phyloP scores from a whole-genome alignment of 2,329 filamentous ascomycete species.

The Calonectria fujianensis region DNA sequence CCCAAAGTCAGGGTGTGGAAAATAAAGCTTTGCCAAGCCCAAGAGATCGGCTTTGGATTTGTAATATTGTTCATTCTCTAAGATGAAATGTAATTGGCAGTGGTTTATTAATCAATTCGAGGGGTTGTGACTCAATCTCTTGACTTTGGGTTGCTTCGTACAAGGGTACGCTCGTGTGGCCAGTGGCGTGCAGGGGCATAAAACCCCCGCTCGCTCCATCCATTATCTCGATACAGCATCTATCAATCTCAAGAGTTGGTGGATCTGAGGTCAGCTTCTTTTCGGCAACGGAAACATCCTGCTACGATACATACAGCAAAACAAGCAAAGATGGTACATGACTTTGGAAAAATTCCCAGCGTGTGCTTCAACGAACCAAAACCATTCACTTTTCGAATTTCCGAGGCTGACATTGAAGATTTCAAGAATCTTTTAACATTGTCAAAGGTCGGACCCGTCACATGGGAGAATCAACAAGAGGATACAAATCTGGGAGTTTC shows the following conservation, averaged over 20 bases:
- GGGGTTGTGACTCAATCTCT: too few species aligned
- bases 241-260: too few species aligned
- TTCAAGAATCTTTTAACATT: neutral
- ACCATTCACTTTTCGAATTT: neutral
- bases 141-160: too few species aligned
- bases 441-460: neutral
- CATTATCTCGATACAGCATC: too few species aligned
- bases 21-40: too few species aligned
- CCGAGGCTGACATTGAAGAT: neutral
- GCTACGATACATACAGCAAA: neutral
- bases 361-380: neutral
- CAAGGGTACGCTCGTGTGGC: neutral
- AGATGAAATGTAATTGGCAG: too few species aligned
- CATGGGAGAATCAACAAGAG: slow-evolving; percentile 1
- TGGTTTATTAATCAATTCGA: too few species aligned
- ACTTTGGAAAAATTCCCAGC: neutral
- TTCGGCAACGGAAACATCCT: neutral
- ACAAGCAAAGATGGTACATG: neutral
- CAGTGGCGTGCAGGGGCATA: neutral
- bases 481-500: neutral
- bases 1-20: too few species aligned
- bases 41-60: too few species aligned
- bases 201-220: neutral
- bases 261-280: neutral
- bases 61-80: too few species aligned